Percentiles rank a stretch among this genome's conserved stretches.
Evolutionary conservation across 768 basidiomycete species (phyloP).

Genomic region (Lactarius psammicola): DNA sequence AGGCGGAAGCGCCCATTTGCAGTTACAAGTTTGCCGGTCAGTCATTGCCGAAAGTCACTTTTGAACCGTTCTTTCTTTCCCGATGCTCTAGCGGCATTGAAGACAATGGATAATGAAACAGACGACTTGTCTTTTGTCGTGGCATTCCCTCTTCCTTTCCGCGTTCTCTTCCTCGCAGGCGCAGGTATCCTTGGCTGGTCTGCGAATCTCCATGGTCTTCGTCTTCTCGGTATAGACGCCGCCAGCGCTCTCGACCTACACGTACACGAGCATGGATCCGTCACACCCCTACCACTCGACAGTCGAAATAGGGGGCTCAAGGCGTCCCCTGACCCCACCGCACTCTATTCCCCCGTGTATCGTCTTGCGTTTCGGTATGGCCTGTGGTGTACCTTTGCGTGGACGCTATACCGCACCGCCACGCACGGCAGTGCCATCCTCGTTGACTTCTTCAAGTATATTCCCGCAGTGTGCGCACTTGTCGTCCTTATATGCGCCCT

Average conservation of each 20-base stretch:
- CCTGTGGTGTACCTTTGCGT: conserved; percentile 59
- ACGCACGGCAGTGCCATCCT: conserved; percentile 55
- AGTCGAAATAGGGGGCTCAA: conserved; percentile 34
- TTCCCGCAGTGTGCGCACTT: conserved; percentile 68
- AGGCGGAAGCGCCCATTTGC: background rate
- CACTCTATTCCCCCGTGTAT: conserved; percentile 63
- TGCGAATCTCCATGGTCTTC: conserved; percentile 84
- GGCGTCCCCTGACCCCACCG: conserved; percentile 39
- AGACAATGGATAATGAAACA: conserved; percentile 31
- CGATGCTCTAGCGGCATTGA: conserved; percentile 5
- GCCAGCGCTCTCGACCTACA: conserved; percentile 64
- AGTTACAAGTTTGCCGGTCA: no score
- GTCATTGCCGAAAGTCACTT: background rate
- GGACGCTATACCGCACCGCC: conserved; percentile 62
- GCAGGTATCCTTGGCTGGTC: conserved; percentile 90
- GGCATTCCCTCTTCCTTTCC: conserved; percentile 86
- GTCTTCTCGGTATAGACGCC: conserved; percentile 70
- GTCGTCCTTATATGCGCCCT: conserved; percentile 55
- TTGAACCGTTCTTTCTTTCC: background rate
- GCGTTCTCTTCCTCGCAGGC: conserved; percentile 77
- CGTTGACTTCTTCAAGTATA: conserved; percentile 74
- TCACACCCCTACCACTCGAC: conserved; percentile 31
- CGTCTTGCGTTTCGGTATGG: conserved; percentile 61
- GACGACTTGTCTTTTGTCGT: conserved; percentile 50
- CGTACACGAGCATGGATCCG: conserved; percentile 12